Percentiles rank a stretch among this genome's conserved stretches.
These are phyloP conservation scores for Mortierella sp. DNA, from an alignment of 371 early-diverging fungal genomes.

Conservation along the genomic window DNA sequence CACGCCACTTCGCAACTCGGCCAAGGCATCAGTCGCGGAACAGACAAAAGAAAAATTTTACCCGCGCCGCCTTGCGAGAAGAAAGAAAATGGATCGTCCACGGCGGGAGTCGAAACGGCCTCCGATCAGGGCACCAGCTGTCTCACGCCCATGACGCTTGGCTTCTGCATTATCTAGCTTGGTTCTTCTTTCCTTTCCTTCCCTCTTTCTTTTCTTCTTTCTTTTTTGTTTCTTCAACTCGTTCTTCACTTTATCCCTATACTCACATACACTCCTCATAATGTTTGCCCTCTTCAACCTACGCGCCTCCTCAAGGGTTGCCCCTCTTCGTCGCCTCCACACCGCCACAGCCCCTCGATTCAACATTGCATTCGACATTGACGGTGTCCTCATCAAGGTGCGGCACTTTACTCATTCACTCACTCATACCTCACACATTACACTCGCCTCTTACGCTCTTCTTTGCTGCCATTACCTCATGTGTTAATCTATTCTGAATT, in stretches of 20 bases:
- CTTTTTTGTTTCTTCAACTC: neutral
- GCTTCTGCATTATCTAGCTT: neutral
- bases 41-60: neutral
- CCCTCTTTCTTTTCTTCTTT: neutral
- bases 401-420: neutral
- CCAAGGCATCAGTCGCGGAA: neutral
- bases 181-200: neutral
- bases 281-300: neutral
- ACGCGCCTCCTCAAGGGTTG: neutral
- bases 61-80: neutral
- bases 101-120: neutral
- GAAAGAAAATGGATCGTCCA: neutral
- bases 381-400: slow-evolving; percentile 44
- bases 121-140: neutral
- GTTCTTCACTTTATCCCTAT: neutral
- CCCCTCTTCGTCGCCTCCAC: slow-evolving; percentile 18
- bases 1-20: neutral
- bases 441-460: neutral
- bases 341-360: slow-evolving; percentile 22
- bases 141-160: neutral
- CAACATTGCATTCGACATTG: slow-evolving; percentile 46
- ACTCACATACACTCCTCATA: neutral
- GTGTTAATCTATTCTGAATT: neutral
- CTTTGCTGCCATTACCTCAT: neutral
- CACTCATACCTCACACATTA: neutral